Percentiles rank a stretch among this genome's conserved stretches.
Evolutionary conservation across 1,284 basidiomycete genomes (phyloP).

Genomic region (Fistulinella staudtii): DNA sequence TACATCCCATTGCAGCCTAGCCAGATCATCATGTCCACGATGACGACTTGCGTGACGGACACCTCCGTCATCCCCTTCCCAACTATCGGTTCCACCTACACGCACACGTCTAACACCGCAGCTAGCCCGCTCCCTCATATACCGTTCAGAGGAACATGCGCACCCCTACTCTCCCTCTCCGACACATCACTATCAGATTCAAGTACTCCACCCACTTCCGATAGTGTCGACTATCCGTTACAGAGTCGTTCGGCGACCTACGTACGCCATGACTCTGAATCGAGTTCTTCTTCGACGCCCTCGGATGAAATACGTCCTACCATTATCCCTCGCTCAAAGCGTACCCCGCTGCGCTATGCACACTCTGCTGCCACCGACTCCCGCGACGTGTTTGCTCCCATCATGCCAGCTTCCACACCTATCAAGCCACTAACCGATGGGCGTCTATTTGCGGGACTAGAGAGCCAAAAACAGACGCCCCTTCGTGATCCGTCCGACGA

Average conservation of each 20-base stretch:
- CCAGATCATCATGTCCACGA: constrained; percentile 24
- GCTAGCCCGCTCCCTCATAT: constrained; percentile 42
- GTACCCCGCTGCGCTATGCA: constrained; percentile 32
- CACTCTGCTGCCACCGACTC: constrained; percentile 18
- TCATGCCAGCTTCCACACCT: constrained; percentile 42
- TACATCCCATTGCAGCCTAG: not conserved
- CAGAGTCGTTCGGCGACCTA: constrained; percentile 12
- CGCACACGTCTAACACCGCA: constrained; percentile 48
- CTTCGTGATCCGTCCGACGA: constrained; percentile 27
- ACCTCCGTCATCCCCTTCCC: constrained; percentile 38
- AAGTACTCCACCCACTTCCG: constrained; percentile 4
- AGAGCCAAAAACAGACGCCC: constrained; percentile 21
- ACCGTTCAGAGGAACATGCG: constrained; percentile 15
- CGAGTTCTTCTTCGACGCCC: constrained; percentile 33
- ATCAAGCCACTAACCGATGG: constrained; percentile 26
- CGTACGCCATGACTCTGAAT: constrained; percentile 30
- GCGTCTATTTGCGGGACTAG: constrained; percentile 22
- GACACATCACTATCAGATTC: constrained; percentile 14
- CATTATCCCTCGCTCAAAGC: constrained; percentile 35
- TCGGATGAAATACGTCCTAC: constrained; percentile 31
- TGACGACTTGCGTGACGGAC: constrained; percentile 31
- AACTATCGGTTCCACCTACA: constrained; percentile 26
- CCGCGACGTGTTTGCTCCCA: constrained; percentile 27
- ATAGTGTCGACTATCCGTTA: constrained; percentile 10
- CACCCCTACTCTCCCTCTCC: constrained; percentile 10